Evolutionary conservation across 2,329 filamentous ascomycete genomes (phyloP).

Genomic region (Clarireedia paspali): DNA sequence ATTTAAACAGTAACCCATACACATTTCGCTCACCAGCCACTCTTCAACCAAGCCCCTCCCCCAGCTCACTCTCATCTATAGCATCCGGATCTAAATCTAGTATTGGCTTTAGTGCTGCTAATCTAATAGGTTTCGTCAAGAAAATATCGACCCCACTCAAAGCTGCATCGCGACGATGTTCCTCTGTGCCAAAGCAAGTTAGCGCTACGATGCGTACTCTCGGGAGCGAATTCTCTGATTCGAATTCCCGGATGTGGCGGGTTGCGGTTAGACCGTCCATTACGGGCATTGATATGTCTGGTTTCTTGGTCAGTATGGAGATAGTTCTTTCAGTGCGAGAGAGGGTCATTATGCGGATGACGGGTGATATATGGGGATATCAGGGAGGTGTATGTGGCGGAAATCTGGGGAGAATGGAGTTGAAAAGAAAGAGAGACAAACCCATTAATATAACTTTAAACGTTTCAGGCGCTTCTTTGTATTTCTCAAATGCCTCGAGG

Average conservation of each 20-base stretch:
- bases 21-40: background rate
- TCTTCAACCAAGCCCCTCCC: background rate
- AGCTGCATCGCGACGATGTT: conserved; percentile 39
- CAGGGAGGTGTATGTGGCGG: too few species aligned
- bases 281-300: conserved; percentile 48
- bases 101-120: conserved; percentile 17
- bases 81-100: conserved; percentile 13
- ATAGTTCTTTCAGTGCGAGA: background rate
- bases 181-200: conserved; percentile 41
- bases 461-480: conserved; percentile 8
- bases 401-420: background rate
- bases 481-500: conserved; percentile 36
- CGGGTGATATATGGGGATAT: background rate
- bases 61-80: background rate
- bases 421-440: background rate
- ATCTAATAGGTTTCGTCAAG: conserved; percentile 40
- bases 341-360: too few species aligned
- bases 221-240: conserved; percentile 32
- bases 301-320: background rate
- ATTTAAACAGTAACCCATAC: background rate
- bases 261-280: conserved; percentile 43
- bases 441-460: conserved; percentile 31
- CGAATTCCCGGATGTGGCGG: conserved; percentile 38
- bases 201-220: conserved; percentile 41
- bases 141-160: conserved; percentile 45